Evolutionary conservation across 169 alveolate species (phyloP), one percentile per base, ranked within the genome.

Genomic region (Hepatocystis sp.): DNA sequence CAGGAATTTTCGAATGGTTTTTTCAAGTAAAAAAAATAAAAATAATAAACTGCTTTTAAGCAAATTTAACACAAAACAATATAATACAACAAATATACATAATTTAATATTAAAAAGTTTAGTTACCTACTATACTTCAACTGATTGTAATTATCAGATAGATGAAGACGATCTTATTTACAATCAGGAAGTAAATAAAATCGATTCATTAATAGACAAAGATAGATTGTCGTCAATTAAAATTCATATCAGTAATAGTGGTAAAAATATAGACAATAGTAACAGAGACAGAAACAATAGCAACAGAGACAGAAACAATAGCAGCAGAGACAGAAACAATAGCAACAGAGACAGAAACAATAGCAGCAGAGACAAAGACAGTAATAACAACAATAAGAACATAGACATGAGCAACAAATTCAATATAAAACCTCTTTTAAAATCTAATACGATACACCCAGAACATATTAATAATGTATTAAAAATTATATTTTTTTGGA

Each of bases 11-110:
- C 66, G 89, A 27, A 49, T 81, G 67, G 63, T 81, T 21, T 81
- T 81, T 81, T 81, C 89, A n/a, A 81, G 84, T 21, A 81, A 81
- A 64, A 81, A 81, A 64, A 81, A 81, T 21, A 81, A 60, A 63
- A 64, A 63, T 19, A 81, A 81, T 32, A 81, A 63, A 46, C 34
- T 81, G 30, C 19, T 81, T 17, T 40, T 81, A 30, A 81, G 89
- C 49, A 47, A 15, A 27, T 32, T 32, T 15, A 81, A 81, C 28
- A 67, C 63, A 5, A 81, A 81, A 49, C 44, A 28, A 61, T 56
- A 81, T 51, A 27, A 53, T 5, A 81, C 47, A 81, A 53, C n/a
- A 1, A 36, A 81, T 44, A 66, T 81, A 28, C 30, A 63, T 34
- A 17, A 53, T 28, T 21, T 81, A 13, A 63, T 81, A 36, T 44